phyloP scores from a whole-genome alignment of 257 asterid genomes.

The Primulina tabacum region DNA sequence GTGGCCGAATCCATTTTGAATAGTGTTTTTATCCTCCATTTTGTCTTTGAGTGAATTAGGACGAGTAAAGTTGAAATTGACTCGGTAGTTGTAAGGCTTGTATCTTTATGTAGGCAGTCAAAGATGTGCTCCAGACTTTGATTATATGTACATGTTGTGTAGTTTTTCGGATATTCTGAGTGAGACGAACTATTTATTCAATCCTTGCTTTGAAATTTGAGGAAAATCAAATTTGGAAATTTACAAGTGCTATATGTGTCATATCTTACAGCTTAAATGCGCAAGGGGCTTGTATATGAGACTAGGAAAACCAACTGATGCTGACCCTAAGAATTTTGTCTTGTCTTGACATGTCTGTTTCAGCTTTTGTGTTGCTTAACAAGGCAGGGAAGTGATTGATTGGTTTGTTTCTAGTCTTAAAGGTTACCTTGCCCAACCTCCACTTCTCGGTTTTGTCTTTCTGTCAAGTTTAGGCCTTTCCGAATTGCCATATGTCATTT shows the following conservation, averaged over 20 bases:
- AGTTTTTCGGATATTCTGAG: conserved; percentile 10
- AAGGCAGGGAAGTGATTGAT: conserved; percentile 19
- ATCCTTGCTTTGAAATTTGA: conserved; percentile 14
- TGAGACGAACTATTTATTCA: conserved; percentile 23
- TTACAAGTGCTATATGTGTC: no score
- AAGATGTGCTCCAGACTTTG: conserved; percentile 23
- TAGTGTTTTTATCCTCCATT: background rate
- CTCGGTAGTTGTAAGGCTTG: conserved; percentile 20
- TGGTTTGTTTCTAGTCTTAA: conserved; percentile 1
- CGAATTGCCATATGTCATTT: background rate
- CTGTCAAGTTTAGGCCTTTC: conserved; percentile 12
- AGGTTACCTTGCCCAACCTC: conserved; percentile 6
- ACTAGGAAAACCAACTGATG: conserved; percentile 11
- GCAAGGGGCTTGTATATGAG: conserved; percentile 4
- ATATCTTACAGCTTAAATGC: background rate
- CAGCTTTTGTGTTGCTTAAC: conserved; percentile 9
- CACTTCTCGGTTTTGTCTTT: conserved; percentile 19
- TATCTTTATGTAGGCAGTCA: conserved; percentile 21
- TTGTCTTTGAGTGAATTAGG: conserved; percentile 18
- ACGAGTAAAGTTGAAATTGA: conserved; percentile 23
- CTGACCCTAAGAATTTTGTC: background rate
- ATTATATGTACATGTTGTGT: conserved; percentile 23
- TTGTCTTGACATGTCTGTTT: background rate
- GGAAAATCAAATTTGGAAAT: background rate
- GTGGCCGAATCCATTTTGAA: conserved; percentile 10